phyloP scores from a whole-genome alignment of 1,284 basidiomycete genomes.

The Rhodotorula sp. region DNA sequence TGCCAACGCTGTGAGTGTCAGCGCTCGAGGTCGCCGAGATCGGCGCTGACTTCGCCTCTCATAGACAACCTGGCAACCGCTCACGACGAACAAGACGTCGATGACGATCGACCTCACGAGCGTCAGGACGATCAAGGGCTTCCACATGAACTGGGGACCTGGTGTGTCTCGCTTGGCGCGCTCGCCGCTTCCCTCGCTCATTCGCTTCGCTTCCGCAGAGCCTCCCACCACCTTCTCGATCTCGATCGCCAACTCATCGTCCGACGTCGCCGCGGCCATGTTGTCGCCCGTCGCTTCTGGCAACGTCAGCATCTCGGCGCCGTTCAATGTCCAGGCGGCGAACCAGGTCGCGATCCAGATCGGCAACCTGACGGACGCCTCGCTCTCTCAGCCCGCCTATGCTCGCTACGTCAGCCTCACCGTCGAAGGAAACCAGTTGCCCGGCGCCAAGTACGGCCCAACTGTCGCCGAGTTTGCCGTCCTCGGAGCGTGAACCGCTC shows the following conservation, averaged over 20 bases:
- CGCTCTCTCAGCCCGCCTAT: neutral
- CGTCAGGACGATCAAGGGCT: slow-evolving; percentile 10
- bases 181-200: neutral
- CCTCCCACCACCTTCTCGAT: slow-evolving; percentile 24
- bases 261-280: slow-evolving; percentile 3
- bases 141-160: slow-evolving; percentile 37
- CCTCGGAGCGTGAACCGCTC: slow-evolving; percentile 1
- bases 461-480: slow-evolving; percentile 35
- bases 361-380: slow-evolving; percentile 32
- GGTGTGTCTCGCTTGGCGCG: slow-evolving; percentile 4
- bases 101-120: slow-evolving; percentile 23
- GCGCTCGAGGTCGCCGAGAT: no score
- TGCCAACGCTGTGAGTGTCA: slow-evolving; percentile 35
- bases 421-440: slow-evolving; percentile 13
- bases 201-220: neutral
- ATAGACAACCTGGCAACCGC: slow-evolving; percentile 34
- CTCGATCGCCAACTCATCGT: slow-evolving; percentile 7
- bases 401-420: slow-evolving; percentile 35
- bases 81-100: slow-evolving; percentile 10
- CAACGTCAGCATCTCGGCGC: slow-evolving; percentile 19
- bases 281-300: slow-evolving; percentile 2
- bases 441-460: slow-evolving; percentile 14
- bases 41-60: neutral
- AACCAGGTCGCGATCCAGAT: slow-evolving; percentile 11
- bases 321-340: slow-evolving; percentile 6